Base-by-base conservation (phyloP, 768 basidiomycete species). In the Suillus cothurnatus region DNA sequence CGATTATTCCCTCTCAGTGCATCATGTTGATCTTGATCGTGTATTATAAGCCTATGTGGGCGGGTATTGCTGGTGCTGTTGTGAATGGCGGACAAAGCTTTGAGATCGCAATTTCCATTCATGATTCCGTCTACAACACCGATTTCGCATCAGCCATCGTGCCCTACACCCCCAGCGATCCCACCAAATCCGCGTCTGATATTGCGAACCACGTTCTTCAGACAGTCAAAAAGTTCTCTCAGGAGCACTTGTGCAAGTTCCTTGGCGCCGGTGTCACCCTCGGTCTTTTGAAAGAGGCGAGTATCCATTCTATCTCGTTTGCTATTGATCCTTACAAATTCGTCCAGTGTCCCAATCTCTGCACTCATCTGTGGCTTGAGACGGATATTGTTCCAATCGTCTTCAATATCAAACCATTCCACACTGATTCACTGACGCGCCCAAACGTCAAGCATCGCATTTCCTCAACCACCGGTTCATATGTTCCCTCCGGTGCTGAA, bases 51-150 rank as follows among this genome's bases (percentile, higher is more conserved):
- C 90, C 92, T 26, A 93, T 94, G 92, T 94, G 92, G 92, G 91
- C 88, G 66, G 93, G 91, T 71, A 82, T 93, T 59, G 88, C 91
- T 4, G 91, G 90, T 47, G 79, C 78, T 28, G 73, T 86, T 57
- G 74, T 88, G 72, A 83, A 87, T 72, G 85, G 86, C 72, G 85
- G 84, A 63, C 84, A 82, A 60, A 78, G 84, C 63, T 87, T 84
- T 65, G 91, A 93, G 77, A 78, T 94, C 72, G 89, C 91, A 47
- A 81, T 93, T 72, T 91, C 91, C 64, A 82, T 94, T 57, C 92
- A 94, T 72, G 93, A 94, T 74, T 92, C 90, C 19, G 91, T 93
- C 73, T 94, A 94, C 75, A 88, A 83, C 77, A 91, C 91, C 67
- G 92, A 94, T 75, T 94, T 87, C 70, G 78, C 88, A 23, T 90